Evolutionary conservation across 2,329 filamentous ascomycete species (phyloP).

Genomic region (Pseudocercospora fijiensis): DNA sequence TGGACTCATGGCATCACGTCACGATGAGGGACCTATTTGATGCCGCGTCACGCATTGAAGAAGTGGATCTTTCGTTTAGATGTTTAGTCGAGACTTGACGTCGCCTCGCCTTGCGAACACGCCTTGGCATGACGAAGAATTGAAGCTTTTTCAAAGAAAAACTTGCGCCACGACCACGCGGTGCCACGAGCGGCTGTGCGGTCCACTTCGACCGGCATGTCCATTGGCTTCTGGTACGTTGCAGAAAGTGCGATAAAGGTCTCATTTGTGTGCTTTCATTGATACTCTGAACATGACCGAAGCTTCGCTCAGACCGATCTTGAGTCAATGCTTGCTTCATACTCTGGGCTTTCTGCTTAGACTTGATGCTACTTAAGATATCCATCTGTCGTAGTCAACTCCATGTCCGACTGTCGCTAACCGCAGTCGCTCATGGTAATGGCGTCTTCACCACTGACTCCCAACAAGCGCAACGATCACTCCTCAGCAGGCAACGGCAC

Average conservation of each 20-base stretch:
- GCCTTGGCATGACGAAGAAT: conserved; percentile 2
- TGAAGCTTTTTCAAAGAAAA: conserved; percentile 6
- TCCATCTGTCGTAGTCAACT: not conserved
- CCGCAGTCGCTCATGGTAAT: not conserved
- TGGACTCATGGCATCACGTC: conserved; percentile 1
- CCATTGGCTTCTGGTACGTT: not conserved
- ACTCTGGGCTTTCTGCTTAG: not conserved
- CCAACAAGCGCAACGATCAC: not conserved
- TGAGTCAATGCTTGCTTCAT: not conserved
- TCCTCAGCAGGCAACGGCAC: conserved; percentile 27
- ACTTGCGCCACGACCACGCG: not conserved
- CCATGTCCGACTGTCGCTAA: not conserved
- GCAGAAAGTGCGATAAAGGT: not conserved
- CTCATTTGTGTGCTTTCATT: not conserved
- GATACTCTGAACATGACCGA: not conserved
- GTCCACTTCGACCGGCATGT: not conserved
- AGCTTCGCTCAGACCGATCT: not conserved
- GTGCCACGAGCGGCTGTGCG: conserved; percentile 3
- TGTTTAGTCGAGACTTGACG: not conserved
- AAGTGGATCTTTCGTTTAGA: not conserved
- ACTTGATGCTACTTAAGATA: not conserved
- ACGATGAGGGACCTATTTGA: not conserved
- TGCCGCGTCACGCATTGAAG: not conserved
- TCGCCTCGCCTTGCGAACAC: not conserved
- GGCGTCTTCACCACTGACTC: not conserved